Conservation (phyloP, 768 basidiomycete species). For the Boletus eberwhitei region DNA sequence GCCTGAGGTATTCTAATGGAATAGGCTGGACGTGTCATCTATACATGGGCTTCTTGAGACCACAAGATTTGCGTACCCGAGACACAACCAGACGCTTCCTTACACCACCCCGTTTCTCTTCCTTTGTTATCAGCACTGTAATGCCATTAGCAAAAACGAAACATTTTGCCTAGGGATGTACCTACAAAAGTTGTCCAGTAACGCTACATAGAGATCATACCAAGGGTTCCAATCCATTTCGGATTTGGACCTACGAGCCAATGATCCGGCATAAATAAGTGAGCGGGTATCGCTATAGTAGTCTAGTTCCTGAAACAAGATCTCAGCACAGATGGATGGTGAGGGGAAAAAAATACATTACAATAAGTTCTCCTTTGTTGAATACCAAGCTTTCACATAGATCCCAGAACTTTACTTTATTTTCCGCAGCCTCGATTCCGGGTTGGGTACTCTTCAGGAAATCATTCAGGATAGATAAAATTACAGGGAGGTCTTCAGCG, state of each 20-base stretch:
- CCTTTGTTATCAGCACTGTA: constrained; percentile 63
- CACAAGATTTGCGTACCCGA: constrained; percentile 45
- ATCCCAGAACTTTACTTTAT: constrained; percentile 84
- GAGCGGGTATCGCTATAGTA: constrained; percentile 73
- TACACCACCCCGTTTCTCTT: constrained; percentile 52
- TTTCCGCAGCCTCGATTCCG: constrained; percentile 87
- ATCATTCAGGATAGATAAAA: constrained; percentile 62
- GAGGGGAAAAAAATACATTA: constrained; percentile 33
- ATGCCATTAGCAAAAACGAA: constrained; percentile 1
- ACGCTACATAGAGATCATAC: constrained; percentile 61
- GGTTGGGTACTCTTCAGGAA: constrained; percentile 85
- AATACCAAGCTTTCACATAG: constrained; percentile 73
- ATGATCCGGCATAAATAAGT: constrained; percentile 61
- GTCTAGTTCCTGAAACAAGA: constrained; percentile 67
- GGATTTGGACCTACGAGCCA: constrained; percentile 56
- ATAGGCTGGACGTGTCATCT: constrained; percentile 54
- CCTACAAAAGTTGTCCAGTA: constrained; percentile 79
- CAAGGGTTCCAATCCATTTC: constrained; percentile 71
- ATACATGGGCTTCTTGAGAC: constrained; percentile 1
- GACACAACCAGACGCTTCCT: constrained; percentile 56
- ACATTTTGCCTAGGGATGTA: background rate
- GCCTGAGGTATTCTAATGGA: constrained; percentile 72
- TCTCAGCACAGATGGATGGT: constrained; percentile 1
- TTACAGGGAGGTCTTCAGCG: constrained; percentile 69
- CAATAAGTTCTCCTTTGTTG: constrained; percentile 79